Evolutionary conservation across 306 rosid genomes (phyloP).

Genomic region (Cucumis hystrix): DNA sequence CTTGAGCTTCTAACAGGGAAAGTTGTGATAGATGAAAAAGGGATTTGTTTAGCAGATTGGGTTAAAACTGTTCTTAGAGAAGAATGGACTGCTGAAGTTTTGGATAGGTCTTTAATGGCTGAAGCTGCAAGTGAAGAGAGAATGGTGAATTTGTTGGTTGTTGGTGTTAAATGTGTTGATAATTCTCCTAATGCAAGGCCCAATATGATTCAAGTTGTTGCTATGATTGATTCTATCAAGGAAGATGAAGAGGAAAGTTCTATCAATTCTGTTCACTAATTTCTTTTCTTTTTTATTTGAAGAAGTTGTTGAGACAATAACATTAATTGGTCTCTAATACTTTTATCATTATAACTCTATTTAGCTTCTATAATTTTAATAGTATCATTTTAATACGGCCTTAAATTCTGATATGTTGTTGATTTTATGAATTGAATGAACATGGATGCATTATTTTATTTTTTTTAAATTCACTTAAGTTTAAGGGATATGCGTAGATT

Average conservation of each 20-base stretch:
- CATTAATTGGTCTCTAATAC: no score
- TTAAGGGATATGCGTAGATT: no score
- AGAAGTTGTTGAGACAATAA: not conserved
- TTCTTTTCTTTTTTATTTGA: not conserved
- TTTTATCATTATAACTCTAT: no score
- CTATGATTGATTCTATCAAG: constrained; percentile 43
- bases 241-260: constrained; percentile 70
- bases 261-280: constrained; percentile 6
- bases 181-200: constrained; percentile 48
- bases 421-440: not conserved
- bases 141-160: constrained; percentile 68
- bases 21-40: constrained; percentile 34
- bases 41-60: constrained; percentile 62
- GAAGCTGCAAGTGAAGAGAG: constrained; percentile 75
- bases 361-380: not conserved
- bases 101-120: constrained; percentile 37
- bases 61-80: constrained; percentile 63
- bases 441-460: no score
- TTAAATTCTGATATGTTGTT: not conserved
- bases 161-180: constrained; percentile 61
- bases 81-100: constrained; percentile 90
- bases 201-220: constrained; percentile 51
- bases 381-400: no score
- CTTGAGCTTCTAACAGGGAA: constrained; percentile 82
- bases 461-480: no score